Base-by-base conservation (phyloP, 192 early-diverging fungal species). In the Coemansia sp. region DNA sequence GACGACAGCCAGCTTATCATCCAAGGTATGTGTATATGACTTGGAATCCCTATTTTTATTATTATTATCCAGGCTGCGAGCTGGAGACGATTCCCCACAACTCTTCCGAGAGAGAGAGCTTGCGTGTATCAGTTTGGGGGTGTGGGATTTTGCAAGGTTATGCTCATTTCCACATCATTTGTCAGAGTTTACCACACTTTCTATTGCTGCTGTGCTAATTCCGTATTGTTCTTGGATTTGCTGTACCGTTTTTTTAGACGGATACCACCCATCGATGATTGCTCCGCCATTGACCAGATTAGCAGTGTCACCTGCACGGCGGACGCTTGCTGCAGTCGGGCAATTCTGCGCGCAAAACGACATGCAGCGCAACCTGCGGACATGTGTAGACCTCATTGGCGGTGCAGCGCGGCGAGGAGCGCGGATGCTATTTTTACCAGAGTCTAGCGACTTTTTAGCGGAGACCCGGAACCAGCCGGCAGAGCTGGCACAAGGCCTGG, bases 381-480 rank as follows among this genome's bases (percentile, higher is more conserved):
- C 78, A 6, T 92, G 90, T 54, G 54, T 83, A 27, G 73, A 78
- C 3, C 76, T 92, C 10, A 86, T 89, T 49, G 52, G 63, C 10
- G 65, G 74, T 7, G 91, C 88, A n/a, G 81, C 87, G 16, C 62
- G 69, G 27, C 67, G 71, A 34, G 85, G 84, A 1, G 86, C 86
- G 10, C 87, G 87, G 84, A 86, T 90, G 76, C 65, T 93, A 25
- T 93, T 93, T 74, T 71, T 94, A 21, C 93, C 93, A 1, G 93
- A 94, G 59, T 86, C 91, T 28, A 89, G 87, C 26, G 93, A 94
- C 74, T 94, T 90, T 64, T 88, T 93, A 30, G 83, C 88, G 12
- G 81, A 83, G 23, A 72, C 67, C 34, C 82, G 68, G 24, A 71
- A 80, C 38, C 79, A 88, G 50, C 70, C 83, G 8, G 38, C 78